These are phyloP conservation scores for Akebia trifoliata DNA, from an alignment of 164 flowering plant species.

Conservation along the genomic window DNA sequence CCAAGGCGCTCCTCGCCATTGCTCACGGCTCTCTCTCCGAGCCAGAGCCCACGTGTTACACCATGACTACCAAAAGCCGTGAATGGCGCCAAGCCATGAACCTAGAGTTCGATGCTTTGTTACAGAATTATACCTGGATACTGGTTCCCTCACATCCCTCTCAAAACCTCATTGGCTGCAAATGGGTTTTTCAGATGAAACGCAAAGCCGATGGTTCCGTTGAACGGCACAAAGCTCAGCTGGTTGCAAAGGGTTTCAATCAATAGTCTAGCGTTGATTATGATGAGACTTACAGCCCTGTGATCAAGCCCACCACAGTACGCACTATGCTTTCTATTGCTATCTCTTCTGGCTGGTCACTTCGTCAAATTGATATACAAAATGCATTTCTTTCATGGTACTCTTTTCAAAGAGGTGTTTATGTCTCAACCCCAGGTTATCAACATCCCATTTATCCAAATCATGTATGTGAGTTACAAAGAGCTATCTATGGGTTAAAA, in stretches of 20 bases:
- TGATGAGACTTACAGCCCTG: neutral
- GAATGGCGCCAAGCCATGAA: neutral
- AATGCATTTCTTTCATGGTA: neutral
- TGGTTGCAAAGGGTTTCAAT: too few relatives aligned
- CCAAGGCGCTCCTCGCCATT: too few relatives aligned
- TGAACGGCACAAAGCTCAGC: too few relatives aligned
- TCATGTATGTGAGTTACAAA: neutral
- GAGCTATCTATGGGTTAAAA: neutral
- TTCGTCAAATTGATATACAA: neutral
- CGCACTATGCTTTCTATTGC: neutral
- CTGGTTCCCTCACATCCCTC: neutral
- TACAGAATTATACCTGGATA: neutral
- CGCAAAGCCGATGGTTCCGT: too few relatives aligned
- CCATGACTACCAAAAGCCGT: neutral
- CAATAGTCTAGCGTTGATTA: neutral
- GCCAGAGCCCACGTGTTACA: neutral
- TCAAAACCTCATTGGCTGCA: neutral
- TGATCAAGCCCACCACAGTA: neutral
- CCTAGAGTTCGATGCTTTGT: neutral
- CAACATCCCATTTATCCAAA: neutral
- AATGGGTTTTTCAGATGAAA: too few relatives aligned
- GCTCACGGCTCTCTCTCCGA: too few relatives aligned
- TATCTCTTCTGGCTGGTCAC: neutral
- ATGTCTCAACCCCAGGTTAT: neutral
- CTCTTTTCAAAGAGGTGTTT: neutral